Evolutionary conservation across 768 basidiomycete species (phyloP).

Genomic region (Amanita fuliginea): DNA sequence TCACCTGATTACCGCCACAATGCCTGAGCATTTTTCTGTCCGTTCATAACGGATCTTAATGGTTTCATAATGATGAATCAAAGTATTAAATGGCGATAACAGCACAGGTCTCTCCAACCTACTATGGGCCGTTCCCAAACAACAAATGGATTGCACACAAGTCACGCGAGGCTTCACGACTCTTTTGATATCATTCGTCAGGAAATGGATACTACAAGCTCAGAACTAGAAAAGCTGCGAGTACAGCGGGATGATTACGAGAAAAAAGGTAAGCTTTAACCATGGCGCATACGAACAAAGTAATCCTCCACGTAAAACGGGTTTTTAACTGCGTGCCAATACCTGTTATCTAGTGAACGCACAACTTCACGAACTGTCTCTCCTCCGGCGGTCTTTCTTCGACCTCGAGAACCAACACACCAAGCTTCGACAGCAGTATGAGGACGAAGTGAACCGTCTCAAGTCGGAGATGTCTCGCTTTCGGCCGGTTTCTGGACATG

Average conservation of each 20-base stretch:
- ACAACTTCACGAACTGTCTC: conserved; percentile 72
- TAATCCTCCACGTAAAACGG: conserved; percentile 1
- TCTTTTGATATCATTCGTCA: conserved; percentile 67
- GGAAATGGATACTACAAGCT: conserved; percentile 64
- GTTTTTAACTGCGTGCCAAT: conserved; percentile 3
- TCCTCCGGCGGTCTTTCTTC: conserved; percentile 69
- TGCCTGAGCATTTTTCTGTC: conserved; percentile 3
- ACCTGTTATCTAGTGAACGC: conserved; percentile 34
- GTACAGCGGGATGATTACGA: conserved; percentile 75
- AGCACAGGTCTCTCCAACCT: conserved; percentile 40
- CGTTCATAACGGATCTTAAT: conserved; percentile 3
- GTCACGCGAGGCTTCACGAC: conserved; percentile 40
- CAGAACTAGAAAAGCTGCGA: conserved; percentile 51
- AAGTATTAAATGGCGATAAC: not conserved
- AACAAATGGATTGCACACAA: conserved; percentile 21
- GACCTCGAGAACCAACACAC: conserved; percentile 73
- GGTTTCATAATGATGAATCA: not conserved
- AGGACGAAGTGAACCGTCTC: conserved; percentile 57
- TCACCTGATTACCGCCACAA: not conserved
- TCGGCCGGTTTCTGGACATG: conserved; percentile 16
- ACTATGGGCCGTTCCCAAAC: conserved; percentile 22
- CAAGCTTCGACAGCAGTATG: conserved; percentile 66
- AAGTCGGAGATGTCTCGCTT: conserved; percentile 48
- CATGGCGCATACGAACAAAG: not conserved
- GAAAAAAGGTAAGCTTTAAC: conserved; percentile 48